Evolutionary conservation across 2,329 filamentous ascomycete genomes (phyloP).

Genomic region (Colletotrichum navitas): DNA sequence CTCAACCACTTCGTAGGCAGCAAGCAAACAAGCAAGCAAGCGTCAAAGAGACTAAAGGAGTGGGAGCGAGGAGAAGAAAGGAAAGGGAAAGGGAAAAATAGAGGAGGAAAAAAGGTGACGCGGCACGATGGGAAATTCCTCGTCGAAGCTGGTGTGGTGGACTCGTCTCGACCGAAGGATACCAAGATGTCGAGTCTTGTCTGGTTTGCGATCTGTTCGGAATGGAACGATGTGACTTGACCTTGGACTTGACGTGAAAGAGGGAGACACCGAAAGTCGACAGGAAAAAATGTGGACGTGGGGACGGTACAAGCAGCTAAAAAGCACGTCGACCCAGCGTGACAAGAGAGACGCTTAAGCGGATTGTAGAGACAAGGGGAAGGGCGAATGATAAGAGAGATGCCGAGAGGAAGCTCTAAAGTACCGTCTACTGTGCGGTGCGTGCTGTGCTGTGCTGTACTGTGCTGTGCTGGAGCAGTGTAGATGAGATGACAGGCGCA

Average conservation of each 20-base stretch:
- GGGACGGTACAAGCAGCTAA: conserved; percentile 40
- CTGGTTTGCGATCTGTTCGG: conserved; percentile 24
- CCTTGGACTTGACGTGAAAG: conserved; percentile 33
- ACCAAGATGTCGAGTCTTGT: conserved; percentile 31
- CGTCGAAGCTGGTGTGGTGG: conserved; percentile 10
- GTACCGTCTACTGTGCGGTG: conserved; percentile 32
- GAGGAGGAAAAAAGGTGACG: not conserved
- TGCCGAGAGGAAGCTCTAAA: conserved; percentile 41
- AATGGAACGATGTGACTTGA: conserved; percentile 31
- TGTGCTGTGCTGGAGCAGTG: not conserved
- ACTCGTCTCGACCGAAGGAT: conserved; percentile 24
- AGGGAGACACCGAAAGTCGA: conserved; percentile 34
- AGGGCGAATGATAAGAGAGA: conserved; percentile 42
- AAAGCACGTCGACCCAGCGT: conserved; percentile 42
- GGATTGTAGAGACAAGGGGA: conserved; percentile 41
- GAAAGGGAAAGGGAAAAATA: not conserved
- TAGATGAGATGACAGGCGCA: conserved; percentile 29
- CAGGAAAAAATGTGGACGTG: conserved; percentile 42
- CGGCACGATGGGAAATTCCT: conserved; percentile 9
- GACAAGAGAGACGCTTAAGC: conserved; percentile 40
- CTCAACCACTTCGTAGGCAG: conserved; percentile 26
- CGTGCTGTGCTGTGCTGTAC: conserved; percentile 5
- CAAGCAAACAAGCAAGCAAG: conserved; percentile 2
- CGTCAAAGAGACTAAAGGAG: conserved; percentile 27
- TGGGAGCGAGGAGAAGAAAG: not conserved